phyloP scores from a whole-genome alignment of 1,139 yeast species.

The Meyerozyma athensensis region DNA sequence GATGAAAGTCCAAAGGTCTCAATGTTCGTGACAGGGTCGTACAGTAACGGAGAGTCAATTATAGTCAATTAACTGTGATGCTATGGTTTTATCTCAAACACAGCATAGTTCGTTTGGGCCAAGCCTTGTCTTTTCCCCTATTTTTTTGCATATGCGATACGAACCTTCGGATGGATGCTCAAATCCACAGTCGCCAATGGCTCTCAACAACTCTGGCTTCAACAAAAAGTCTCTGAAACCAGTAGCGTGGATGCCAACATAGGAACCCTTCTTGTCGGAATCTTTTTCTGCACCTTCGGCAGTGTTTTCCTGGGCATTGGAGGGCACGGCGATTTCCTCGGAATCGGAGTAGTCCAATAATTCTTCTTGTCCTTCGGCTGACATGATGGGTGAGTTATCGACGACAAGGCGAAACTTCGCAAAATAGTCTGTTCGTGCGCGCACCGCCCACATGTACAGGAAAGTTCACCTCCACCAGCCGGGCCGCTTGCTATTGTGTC shows the following conservation, averaged over 20 bases:
- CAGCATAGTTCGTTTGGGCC: too few species aligned
- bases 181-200: slow-evolving; percentile 98
- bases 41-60: too few species aligned
- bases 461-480: too few species aligned
- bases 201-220: slow-evolving; percentile 95
- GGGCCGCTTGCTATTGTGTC: too few species aligned
- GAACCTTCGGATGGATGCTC: slow-evolving; percentile 99
- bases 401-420: too few species aligned
- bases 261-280: slow-evolving; percentile 90
- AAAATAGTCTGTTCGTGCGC: too few species aligned
- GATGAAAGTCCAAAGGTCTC: too few species aligned
- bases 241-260: slow-evolving; percentile 96
- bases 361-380: slow-evolving; percentile 98
- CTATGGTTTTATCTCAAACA: too few species aligned
- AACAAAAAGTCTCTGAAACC: slow-evolving; percentile 97
- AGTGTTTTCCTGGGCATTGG: slow-evolving; percentile 51
- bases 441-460: not conserved
- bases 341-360: slow-evolving; percentile 96
- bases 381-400: too few species aligned
- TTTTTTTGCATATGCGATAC: slow-evolving; percentile 28
- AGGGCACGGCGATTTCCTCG: slow-evolving; percentile 85
- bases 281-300: slow-evolving; percentile 42
- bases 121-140: not conserved
- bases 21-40: too few species aligned
- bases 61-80: too few species aligned